Percentiles rank a stretch among this genome's conserved stretches.
Conservation (phyloP, 768 basidiomycete species). For the Naganishia randhawae region DNA sequence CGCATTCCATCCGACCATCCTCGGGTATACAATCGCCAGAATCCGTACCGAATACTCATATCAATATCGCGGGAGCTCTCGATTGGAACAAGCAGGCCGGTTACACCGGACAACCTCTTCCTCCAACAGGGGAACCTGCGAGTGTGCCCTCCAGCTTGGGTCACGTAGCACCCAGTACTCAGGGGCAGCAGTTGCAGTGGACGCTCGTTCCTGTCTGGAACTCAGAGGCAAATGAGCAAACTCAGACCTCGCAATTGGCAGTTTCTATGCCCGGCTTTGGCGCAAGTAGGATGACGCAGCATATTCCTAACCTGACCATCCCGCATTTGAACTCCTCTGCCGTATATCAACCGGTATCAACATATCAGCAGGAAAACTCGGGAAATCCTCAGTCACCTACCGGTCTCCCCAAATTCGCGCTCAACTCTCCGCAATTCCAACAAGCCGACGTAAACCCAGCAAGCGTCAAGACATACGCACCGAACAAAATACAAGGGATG, state of each 20-base stretch:
- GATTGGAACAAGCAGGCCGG: background rate
- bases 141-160: background rate
- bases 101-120: background rate
- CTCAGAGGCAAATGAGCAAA: background rate
- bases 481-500: background rate
- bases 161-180: background rate
- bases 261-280: background rate
- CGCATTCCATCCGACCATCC: background rate
- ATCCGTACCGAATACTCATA: background rate
- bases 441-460: background rate
- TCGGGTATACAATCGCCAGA: background rate
- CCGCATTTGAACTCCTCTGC: background rate
- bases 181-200: constrained; percentile 10
- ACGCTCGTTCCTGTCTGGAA: constrained; percentile 15
- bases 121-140: background rate
- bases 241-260: background rate
- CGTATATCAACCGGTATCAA: background rate
- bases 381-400: background rate
- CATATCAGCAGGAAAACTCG: background rate
- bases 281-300: background rate
- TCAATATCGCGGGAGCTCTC: background rate
- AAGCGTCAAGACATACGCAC: background rate
- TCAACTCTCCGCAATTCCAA: background rate
- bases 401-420: background rate
- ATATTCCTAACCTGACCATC: background rate